Evolutionary conservation across 2,329 filamentous ascomycete species (phyloP), one percentile per base, ranked within the genome.

Genomic region (Neoscytalidium dimidiatum): DNA sequence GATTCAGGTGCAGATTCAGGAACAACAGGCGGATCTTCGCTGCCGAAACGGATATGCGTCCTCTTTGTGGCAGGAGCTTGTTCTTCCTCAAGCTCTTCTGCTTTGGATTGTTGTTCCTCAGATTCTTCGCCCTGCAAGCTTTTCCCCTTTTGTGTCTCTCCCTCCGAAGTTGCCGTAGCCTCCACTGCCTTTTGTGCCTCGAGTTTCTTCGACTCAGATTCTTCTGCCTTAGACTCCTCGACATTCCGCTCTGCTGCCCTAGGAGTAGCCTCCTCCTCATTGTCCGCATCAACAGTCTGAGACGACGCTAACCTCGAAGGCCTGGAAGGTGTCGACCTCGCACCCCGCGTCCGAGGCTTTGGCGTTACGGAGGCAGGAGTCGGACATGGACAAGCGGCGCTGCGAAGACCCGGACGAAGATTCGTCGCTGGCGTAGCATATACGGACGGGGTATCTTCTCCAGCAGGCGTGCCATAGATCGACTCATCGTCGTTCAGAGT

Each of bases 11-110:
- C 60, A 23, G 64, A 38, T 28, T 62, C 64, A 19, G 57, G 31
- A 17, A 52, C 9, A 3, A 35, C 51, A 14, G 60, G 53, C 19
- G 74, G 75, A 41, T 77, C 75, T 66, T 77, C 75, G 67, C 74
- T 77, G 56, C 69, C 73, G 64, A 78, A 78, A 26, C 75, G 74
- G 48, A 72, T 70, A 49, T 74, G 74, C 3, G 35, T 66, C 28
- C 13, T 53, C 49, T 57, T 46, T 8, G 35, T 4, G 13, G 48
- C 29, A 19, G 26, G 31, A 21, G 38, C 44, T 4, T 44, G 29
- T 6, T 35, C 19, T 21, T 51, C 60, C 29, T 35, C 21, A 7
- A 29, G 21, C 6, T 35, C 14, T 7, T 33, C 17, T 14, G 29
- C n/a, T 19, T 52, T 13, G 17, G 19, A 19, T 8, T 29, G 17